These are phyloP conservation scores for Aechmea fasciata DNA, from an alignment of 176 grass and related monocot genomes.

Conservation along the genomic window DNA sequence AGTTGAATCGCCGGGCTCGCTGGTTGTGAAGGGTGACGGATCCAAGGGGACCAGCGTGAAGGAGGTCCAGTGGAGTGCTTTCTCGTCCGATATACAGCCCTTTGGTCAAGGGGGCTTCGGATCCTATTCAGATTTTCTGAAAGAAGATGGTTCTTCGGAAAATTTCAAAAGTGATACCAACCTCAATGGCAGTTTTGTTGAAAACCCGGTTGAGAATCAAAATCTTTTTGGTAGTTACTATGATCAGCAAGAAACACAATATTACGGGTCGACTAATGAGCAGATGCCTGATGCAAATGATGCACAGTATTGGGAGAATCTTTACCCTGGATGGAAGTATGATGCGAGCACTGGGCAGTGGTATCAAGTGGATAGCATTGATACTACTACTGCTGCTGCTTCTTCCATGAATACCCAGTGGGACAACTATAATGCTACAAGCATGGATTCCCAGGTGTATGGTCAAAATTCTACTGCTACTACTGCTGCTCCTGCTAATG, in stretches of 20 bases:
- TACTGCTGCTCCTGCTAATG: background rate
- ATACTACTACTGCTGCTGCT: constrained; percentile 1
- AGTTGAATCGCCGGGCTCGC: constrained; percentile 20
- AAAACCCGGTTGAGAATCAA: constrained; percentile 20
- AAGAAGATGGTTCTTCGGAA: constrained; percentile 3
- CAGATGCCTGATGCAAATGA: constrained; percentile 24
- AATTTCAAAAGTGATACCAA: constrained; percentile 18
- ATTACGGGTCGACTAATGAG: background rate
- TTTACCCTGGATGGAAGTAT: constrained; percentile 85
- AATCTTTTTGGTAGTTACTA: constrained; percentile 9
- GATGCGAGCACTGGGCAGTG: constrained; percentile 55
- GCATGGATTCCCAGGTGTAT: constrained; percentile 20
- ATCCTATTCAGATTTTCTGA: constrained; percentile 33
- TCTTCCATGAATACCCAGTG: constrained; percentile 15
- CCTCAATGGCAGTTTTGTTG: constrained; percentile 17
- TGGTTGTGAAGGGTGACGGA: constrained; percentile 12
- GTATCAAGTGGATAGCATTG: constrained; percentile 54
- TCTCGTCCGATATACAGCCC: constrained; percentile 21
- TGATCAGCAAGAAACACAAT: constrained; percentile 5
- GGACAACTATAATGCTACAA: constrained; percentile 1
- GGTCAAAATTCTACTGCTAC: constrained; percentile 16
- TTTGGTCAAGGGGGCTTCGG: constrained; percentile 30
- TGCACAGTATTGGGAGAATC: constrained; percentile 50
- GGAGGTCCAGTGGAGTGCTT: constrained; percentile 78
- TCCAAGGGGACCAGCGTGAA: constrained; percentile 55